phyloP scores from a whole-genome alignment of 2,329 filamentous ascomycete genomes.

The Neoarthrinium moseri region DNA sequence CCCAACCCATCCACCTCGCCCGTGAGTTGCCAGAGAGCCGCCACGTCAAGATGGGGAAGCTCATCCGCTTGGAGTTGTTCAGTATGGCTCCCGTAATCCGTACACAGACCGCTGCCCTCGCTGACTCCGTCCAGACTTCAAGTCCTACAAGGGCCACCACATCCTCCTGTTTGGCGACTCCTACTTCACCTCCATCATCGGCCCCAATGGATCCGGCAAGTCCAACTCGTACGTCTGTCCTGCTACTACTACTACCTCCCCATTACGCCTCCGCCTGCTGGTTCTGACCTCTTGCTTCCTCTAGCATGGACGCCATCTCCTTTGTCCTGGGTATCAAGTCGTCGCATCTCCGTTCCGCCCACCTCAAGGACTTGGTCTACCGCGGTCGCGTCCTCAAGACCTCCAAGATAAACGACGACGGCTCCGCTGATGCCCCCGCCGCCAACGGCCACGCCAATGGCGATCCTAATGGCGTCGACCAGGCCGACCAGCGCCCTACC shows the following conservation, averaged over 20 bases:
- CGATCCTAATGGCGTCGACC: slow-evolving; percentile 58
- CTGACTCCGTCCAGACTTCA: slow-evolving; percentile 71
- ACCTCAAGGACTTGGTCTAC: slow-evolving; percentile 93
- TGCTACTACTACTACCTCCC: too few relatives aligned
- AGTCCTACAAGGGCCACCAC: slow-evolving; percentile 98
- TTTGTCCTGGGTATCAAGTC: slow-evolving; percentile 99
- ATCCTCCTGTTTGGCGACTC: slow-evolving; percentile 92
- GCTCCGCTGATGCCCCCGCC: slow-evolving; percentile 62
- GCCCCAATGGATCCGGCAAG: slow-evolving; percentile 98
- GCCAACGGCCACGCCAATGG: slow-evolving; percentile 63
- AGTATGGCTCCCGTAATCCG: slow-evolving; percentile 48
- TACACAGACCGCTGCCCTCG: slow-evolving; percentile 14
- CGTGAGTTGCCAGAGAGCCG: too few relatives aligned
- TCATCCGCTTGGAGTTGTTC: slow-evolving; percentile 90
- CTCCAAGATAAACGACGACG: slow-evolving; percentile 88
- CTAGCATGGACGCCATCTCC: slow-evolving; percentile 96
- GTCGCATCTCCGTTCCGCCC: slow-evolving; percentile 90
- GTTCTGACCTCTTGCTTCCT: not conserved
- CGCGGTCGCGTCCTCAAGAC: slow-evolving; percentile 90
- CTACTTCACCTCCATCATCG: slow-evolving; percentile 98
- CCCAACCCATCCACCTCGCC: not conserved
- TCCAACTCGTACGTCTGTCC: slow-evolving; percentile 78
- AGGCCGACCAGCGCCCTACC: slow-evolving; percentile 55
- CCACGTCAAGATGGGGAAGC: slow-evolving; percentile 78
- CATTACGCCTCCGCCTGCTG: slow-evolving; percentile 9